Conservation (phyloP, 2,329 filamentous ascomycete species). For the Pestalotiopsis sp. region DNA sequence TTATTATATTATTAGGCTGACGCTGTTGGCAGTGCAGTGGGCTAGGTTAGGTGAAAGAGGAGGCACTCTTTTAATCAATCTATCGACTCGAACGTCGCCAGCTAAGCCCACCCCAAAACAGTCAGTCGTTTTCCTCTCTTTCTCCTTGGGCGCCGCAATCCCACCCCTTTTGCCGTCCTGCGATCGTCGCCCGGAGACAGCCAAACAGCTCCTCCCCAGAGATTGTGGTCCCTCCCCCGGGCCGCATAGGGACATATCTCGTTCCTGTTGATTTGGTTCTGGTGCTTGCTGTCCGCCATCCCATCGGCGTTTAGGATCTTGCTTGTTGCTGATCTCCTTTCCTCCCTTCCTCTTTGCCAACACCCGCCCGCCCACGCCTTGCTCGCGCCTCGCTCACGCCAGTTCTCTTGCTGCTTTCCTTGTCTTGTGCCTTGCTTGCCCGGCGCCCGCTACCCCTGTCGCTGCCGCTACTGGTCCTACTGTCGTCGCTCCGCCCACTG, state of each 20-base stretch:
- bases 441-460: not conserved
- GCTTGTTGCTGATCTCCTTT: not conserved
- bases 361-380: not conserved
- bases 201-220: conserved; percentile 3
- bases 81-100: not conserved
- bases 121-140: not conserved
- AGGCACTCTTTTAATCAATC: too few species aligned
- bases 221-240: conserved; percentile 2
- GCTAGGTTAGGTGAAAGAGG: too few species aligned
- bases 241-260: not conserved
- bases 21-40: too few species aligned
- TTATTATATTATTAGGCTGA: not conserved
- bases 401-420: not conserved
- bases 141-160: not conserved
- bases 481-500: not conserved
- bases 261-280: not conserved
- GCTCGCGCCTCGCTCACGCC: not conserved
- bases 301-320: not conserved
- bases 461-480: not conserved
- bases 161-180: not conserved
- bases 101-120: not conserved
- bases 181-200: not conserved
- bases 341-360: not conserved
- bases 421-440: not conserved
- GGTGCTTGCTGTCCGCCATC: not conserved